Evolutionary conservation across 768 basidiomycete genomes (phyloP).

Genomic region (Tylopilus sp.): DNA sequence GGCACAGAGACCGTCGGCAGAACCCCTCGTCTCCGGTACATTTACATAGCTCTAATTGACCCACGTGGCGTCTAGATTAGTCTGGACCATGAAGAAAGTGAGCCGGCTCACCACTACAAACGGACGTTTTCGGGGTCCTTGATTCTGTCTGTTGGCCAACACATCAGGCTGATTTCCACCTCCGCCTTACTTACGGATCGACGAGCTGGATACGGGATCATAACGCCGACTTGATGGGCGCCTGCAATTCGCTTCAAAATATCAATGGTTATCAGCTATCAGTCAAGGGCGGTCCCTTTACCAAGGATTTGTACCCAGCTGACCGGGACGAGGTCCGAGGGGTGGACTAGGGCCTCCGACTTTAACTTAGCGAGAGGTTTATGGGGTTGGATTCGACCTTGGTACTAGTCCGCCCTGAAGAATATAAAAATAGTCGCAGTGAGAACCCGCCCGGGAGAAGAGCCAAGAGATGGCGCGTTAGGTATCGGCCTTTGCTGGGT

Average conservation of each 20-base stretch:
- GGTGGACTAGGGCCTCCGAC: constrained; percentile 13
- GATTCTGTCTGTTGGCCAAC: background rate
- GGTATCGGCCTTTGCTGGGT: constrained; percentile 23
- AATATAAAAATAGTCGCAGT: constrained; percentile 21
- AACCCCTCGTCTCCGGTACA: constrained; percentile 19
- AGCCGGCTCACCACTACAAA: constrained; percentile 21
- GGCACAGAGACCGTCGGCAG: constrained; percentile 19
- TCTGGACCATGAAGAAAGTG: background rate
- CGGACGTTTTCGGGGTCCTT: constrained; percentile 25
- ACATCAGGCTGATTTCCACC: background rate
- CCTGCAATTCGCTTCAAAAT: constrained; percentile 10
- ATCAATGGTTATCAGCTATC: constrained; percentile 4
- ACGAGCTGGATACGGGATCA: constrained; percentile 7
- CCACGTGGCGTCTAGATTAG: constrained; percentile 19
- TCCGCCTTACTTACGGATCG: constrained; percentile 18
- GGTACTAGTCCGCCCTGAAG: background rate
- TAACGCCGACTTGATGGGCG: constrained; percentile 19
- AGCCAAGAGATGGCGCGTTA: constrained; percentile 2
- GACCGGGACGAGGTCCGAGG: constrained; percentile 22
- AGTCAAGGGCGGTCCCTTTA: constrained; percentile 7
- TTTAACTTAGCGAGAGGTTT: constrained; percentile 9
- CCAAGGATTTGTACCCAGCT: constrained; percentile 9
- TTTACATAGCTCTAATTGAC: constrained; percentile 10
- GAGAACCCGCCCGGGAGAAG: constrained; percentile 21
- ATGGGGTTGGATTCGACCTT: background rate